Conservation (phyloP, 257 asterid species). For the Voacanga thouarsii region DNA sequence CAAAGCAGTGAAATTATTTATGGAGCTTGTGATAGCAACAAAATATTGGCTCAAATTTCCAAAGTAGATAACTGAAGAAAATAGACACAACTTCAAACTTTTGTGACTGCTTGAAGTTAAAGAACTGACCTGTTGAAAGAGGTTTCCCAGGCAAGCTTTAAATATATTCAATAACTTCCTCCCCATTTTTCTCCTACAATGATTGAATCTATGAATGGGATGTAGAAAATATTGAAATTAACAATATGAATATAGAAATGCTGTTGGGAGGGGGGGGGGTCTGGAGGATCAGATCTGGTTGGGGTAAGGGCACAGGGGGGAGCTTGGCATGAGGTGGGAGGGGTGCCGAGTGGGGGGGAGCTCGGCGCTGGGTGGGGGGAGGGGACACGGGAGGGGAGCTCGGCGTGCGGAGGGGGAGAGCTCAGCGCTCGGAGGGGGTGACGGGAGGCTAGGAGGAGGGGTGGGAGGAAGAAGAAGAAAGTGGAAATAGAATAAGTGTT, state of each 20-base stretch:
- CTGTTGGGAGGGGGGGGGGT: too few species aligned
- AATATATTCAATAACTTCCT: conserved; percentile 36
- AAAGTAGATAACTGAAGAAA: background rate
- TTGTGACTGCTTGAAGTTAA: background rate
- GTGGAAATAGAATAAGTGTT: too few species aligned
- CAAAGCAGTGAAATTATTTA: conserved; percentile 27
- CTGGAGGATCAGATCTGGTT: too few species aligned
- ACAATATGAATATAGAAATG: background rate
- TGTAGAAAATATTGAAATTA: background rate
- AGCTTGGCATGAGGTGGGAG: too few species aligned
- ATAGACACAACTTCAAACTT: background rate
- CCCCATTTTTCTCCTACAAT: conserved; percentile 49
- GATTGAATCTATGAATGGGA: conserved; percentile 9
- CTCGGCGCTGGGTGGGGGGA: too few species aligned
- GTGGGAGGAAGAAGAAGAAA: too few species aligned
- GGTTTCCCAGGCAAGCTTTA: conserved; percentile 52
- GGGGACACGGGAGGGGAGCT: too few species aligned
- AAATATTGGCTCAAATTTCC: conserved; percentile 7
- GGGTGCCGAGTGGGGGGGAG: too few species aligned
- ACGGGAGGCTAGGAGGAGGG: too few species aligned
- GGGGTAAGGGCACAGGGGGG: too few species aligned
- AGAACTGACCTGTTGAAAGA: conserved; percentile 39
- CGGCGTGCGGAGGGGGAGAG: too few species aligned
- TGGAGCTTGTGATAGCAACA: conserved; percentile 42
- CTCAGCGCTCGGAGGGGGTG: too few species aligned